Evolutionary conservation across 2,329 filamentous ascomycete genomes (phyloP).

Genomic region (Elsinoe fawcettii): DNA sequence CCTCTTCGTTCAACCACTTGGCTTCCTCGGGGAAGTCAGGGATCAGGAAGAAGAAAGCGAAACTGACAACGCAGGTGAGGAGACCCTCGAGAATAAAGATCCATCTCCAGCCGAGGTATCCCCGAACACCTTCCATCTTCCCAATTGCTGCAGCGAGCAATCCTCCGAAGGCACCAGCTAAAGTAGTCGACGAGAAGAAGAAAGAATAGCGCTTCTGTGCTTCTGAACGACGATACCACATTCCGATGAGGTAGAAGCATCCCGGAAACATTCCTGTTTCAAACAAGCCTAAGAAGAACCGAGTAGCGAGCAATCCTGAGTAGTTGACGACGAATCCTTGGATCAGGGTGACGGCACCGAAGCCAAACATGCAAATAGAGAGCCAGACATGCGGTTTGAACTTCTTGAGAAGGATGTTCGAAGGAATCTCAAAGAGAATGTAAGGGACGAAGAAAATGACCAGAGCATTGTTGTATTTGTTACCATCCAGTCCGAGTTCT

Average conservation of each 20-base stretch:
- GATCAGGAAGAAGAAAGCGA: conserved; percentile 42
- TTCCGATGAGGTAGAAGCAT: conserved; percentile 35
- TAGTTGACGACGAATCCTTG: conserved; percentile 76
- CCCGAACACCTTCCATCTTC: conserved; percentile 67
- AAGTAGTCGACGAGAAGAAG: conserved; percentile 78
- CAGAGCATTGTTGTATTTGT: conserved; percentile 44
- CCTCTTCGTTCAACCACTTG: conserved; percentile 41
- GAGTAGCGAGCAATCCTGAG: conserved; percentile 62
- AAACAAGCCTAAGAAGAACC: conserved; percentile 72
- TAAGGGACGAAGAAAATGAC: conserved; percentile 50
- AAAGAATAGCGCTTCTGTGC: conserved; percentile 88
- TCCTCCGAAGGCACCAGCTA: conserved; percentile 79
- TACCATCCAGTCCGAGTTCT: conserved; percentile 38
- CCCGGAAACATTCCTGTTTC: conserved; percentile 52
- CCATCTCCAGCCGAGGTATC: conserved; percentile 71
- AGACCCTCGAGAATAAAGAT: conserved; percentile 65
- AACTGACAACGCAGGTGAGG: conserved; percentile 37
- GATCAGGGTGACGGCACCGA: conserved; percentile 65
- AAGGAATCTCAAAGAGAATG: conserved; percentile 47
- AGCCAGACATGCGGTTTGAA: conserved; percentile 47
- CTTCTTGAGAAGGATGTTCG: conserved; percentile 45
- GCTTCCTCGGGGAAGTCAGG: conserved; percentile 44
- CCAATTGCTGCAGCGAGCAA: conserved; percentile 79
- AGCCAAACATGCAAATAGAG: conserved; percentile 69
- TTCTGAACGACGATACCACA: conserved; percentile 84